Conservation (phyloP, 441 rosid genomes). For the Adansonia madagascariensis region DNA sequence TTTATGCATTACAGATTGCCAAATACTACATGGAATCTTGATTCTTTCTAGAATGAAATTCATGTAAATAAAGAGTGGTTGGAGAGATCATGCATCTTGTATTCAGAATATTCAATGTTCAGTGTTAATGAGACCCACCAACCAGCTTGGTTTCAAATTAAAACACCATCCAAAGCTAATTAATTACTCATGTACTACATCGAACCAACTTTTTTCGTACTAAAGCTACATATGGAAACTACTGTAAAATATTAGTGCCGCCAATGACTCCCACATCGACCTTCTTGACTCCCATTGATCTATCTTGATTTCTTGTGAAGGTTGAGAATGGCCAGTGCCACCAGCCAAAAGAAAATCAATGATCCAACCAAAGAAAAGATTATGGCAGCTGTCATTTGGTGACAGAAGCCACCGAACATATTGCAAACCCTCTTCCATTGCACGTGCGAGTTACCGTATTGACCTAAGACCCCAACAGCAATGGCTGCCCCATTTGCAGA, state of each 20-base stretch:
- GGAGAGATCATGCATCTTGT: neutral
- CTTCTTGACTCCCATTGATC: neutral
- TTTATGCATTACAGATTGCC: neutral
- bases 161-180: slow-evolving; percentile 1
- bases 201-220: neutral
- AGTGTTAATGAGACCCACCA: neutral
- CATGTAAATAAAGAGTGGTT: neutral
- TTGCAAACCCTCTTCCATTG: slow-evolving; percentile 42
- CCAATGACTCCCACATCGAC: neutral
- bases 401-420: slow-evolving; percentile 38
- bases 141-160: slow-evolving; percentile 11
- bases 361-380: slow-evolving; percentile 36
- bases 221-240: neutral
- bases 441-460: slow-evolving; percentile 42
- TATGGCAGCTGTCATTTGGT: slow-evolving; percentile 32
- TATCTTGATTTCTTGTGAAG: slow-evolving; percentile 36
- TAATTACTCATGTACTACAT: neutral
- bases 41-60: neutral
- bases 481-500: slow-evolving; percentile 48
- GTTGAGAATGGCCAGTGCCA: slow-evolving; percentile 32
- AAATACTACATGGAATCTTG: neutral
- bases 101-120: slow-evolving; percentile 5
- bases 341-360: slow-evolving; percentile 34
- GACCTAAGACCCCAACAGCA: slow-evolving; percentile 40
- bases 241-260: neutral